Base-by-base conservation (phyloP, 805 yeast species). In the Ogataea sp. region DNA sequence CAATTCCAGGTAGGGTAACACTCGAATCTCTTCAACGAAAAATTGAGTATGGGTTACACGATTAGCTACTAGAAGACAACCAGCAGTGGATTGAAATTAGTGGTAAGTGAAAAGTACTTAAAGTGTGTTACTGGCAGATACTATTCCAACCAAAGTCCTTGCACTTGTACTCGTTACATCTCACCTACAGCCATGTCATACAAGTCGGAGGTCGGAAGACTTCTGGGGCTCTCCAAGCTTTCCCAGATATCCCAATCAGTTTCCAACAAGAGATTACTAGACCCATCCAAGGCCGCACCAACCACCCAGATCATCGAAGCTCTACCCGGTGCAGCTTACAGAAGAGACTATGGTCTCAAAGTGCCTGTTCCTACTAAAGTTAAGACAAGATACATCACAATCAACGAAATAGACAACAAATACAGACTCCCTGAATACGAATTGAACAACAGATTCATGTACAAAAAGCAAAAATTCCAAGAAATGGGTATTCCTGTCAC, bases 331-430 rank as follows among this genome's bases (percentile, higher is more conserved):
- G 70, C 82, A 36, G 71, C 80, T 34, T 56, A 68, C 13, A 68
- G 85, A 60, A 79, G 82, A 44, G 84, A 83, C 58, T 85, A 74
- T 70, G 95, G 95, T 51, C 60, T 85, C 43, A 85, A 85, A 54
- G 65, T 79, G 34, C 66, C 83, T 17, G 62, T 85, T 35, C 95
- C 95, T 3, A 64, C 66, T 29, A 78, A 74, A 48, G 56, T 74
- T 34, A 77, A 76, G 31, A 64, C 75, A 15, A 70, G 80, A 31
- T 76, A 75, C 54, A 66, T 85, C 33, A 76, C 79, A 8, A 68
- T 70, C 47, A 79, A 81, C 49, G 80, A 81, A 40, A 56, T 83
- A 13, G 94, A 85, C 53, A 78, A 79, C 46, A 62, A 69, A 44
- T 78, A 76, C 50, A 73, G 77, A 44, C 67, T 84, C 60, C 82